Evolutionary conservation across 1,284 basidiomycete genomes (phyloP).

Genomic region (Tylopilus orsonianus): DNA sequence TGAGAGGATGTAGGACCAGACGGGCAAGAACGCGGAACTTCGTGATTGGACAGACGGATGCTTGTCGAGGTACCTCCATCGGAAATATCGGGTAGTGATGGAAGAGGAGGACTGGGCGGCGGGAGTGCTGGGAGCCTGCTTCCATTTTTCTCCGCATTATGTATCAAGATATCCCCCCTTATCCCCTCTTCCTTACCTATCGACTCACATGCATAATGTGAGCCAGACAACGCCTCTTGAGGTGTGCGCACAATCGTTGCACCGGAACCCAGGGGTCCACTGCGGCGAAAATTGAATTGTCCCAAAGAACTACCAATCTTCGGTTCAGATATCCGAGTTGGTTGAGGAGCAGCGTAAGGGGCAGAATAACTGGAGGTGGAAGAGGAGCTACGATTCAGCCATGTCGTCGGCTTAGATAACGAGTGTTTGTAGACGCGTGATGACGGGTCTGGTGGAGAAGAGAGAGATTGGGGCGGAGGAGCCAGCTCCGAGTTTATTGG

Average conservation of each 20-base stretch:
- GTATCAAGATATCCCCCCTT: constrained; percentile 14
- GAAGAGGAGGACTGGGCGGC: constrained; percentile 53
- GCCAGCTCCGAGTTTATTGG: constrained; percentile 48
- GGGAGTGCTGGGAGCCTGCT: constrained; percentile 33
- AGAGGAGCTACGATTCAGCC: constrained; percentile 31
- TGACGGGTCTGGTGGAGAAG: constrained; percentile 30
- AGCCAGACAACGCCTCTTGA: constrained; percentile 58
- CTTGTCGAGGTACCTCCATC: constrained; percentile 24
- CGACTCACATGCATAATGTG: constrained; percentile 3
- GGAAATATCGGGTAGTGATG: constrained; percentile 43
- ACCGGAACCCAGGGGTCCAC: constrained; percentile 59
- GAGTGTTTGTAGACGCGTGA: constrained; percentile 29
- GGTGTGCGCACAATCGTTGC: constrained; percentile 73
- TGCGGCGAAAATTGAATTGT: constrained; percentile 39
- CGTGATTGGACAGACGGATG: constrained; percentile 21
- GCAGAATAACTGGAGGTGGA: constrained; percentile 25
- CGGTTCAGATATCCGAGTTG: constrained; percentile 61
- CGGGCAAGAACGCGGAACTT: constrained; percentile 36
- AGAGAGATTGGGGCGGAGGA: constrained; percentile 38
- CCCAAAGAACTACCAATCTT: constrained; percentile 53
- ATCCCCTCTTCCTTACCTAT: constrained; percentile 23
- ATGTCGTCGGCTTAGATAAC: constrained; percentile 32
- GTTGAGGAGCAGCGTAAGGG: constrained; percentile 40
- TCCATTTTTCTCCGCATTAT: constrained; percentile 29
- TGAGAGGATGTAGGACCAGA: constrained; percentile 35